phyloP scores from a whole-genome alignment of 306 rosid genomes.

The Argentina anserina region DNA sequence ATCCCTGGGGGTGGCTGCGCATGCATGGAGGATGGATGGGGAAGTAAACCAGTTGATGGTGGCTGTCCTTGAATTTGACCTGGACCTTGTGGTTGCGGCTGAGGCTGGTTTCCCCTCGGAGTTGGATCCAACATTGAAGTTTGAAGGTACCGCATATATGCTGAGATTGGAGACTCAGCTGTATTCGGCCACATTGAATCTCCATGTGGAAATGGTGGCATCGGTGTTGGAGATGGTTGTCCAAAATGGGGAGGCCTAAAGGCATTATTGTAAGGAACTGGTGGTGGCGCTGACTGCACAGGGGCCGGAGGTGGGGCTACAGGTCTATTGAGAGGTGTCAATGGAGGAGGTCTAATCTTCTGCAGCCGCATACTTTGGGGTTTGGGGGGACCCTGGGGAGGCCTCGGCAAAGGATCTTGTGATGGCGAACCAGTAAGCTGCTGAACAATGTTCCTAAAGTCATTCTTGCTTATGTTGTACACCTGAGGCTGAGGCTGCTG shows the following conservation, averaged over 20 bases:
- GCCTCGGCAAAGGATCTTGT: conserved; percentile 69
- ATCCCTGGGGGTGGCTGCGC: conserved; percentile 46
- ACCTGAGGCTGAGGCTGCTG: conserved; percentile 98
- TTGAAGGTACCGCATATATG: conserved; percentile 91
- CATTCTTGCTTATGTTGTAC: conserved; percentile 92
- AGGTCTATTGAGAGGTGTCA: conserved; percentile 65
- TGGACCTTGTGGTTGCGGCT: conserved; percentile 17
- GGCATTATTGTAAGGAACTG: conserved; percentile 46
- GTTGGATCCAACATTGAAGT: conserved; percentile 62
- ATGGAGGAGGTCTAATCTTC: conserved; percentile 89
- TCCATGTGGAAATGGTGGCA: conserved; percentile 44
- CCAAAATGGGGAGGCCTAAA: conserved; percentile 57
- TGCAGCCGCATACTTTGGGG: conserved; percentile 85
- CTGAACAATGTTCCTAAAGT: conserved; percentile 88
- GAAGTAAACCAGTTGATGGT: conserved; percentile 57
- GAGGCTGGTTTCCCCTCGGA: conserved; percentile 46
- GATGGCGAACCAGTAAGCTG: conserved; percentile 96
- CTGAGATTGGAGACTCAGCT: conserved; percentile 84
- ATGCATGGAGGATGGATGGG: conserved; percentile 48
- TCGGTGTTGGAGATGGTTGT: conserved; percentile 49
- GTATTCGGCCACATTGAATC: conserved; percentile 54
- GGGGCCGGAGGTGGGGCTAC: conserved; percentile 46
- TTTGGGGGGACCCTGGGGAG: conserved; percentile 65
- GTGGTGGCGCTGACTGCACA: conserved; percentile 47
- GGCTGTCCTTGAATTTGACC: conserved; percentile 36